phyloP scores from a whole-genome alignment of 176 grass and related monocot genomes.

The Leersia perrieri region DNA sequence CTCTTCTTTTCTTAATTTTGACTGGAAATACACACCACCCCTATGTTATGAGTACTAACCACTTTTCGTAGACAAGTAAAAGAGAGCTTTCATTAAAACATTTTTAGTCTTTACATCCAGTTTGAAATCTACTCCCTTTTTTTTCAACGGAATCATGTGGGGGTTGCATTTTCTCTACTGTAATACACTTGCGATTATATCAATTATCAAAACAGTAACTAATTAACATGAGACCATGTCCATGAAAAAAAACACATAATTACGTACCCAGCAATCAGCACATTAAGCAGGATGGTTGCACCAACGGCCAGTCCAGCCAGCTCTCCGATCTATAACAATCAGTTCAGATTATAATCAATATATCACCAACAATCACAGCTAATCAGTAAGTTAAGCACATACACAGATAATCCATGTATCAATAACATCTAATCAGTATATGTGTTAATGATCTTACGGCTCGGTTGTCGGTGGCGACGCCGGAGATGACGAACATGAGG shows the following conservation, averaged over 20 bases:
- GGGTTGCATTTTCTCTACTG: too few relatives aligned
- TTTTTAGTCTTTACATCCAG: neutral
- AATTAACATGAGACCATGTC: neutral
- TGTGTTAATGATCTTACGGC: constrained; percentile 39
- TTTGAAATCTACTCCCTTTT: neutral
- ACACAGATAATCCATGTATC: too few relatives aligned
- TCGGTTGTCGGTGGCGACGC: constrained; percentile 81
- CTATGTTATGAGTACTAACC: too few relatives aligned
- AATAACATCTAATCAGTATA: too few relatives aligned
- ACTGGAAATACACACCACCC: neutral
- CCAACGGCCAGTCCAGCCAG: constrained; percentile 70
- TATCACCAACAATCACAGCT: neutral
- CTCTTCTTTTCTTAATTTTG: neutral
- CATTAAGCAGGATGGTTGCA: constrained; percentile 71
- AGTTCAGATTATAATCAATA: neutral
- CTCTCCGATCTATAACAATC: constrained; percentile 59
- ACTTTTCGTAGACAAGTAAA: too few relatives aligned
- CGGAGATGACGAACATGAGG: constrained; percentile 94
- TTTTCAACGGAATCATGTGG: too few relatives aligned
- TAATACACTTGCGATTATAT: neutral
- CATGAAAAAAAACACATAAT: neutral
- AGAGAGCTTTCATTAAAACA: too few relatives aligned
- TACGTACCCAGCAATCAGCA: constrained; percentile 70
- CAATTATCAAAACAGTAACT: too few relatives aligned
- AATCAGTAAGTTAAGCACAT: too few relatives aligned